A percentile compares a stretch with the other conserved stretches of the same genome.
These are phyloP conservation scores for Claviceps pusilla DNA, from an alignment of 2,329 filamentous ascomycete genomes.

Conservation along the genomic window DNA sequence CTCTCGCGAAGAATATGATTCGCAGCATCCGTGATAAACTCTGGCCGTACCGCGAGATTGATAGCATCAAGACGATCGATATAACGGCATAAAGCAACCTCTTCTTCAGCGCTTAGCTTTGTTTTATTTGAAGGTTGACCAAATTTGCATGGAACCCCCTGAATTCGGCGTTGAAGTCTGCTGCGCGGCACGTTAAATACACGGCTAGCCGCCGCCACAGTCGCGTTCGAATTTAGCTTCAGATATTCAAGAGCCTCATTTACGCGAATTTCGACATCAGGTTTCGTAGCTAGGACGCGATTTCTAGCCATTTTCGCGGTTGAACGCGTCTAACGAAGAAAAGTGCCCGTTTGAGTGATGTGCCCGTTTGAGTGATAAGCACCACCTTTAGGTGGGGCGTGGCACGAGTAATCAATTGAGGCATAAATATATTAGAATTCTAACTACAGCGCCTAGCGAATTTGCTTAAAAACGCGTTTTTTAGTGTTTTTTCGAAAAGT, in stretches of 20 bases:
- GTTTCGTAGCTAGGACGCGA: no score
- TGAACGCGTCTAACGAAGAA: no score
- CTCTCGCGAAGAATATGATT: not conserved
- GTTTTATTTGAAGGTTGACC: not conserved
- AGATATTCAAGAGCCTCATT: not conserved
- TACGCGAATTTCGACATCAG: not conserved
- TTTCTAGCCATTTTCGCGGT: no score
- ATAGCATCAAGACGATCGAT: not conserved
- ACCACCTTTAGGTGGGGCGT: no score
- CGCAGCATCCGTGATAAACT: not conserved
- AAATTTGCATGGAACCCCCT: not conserved
- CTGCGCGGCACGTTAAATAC: not conserved
- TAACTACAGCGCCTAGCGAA: no score
- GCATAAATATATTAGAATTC: no score
- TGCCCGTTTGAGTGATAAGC: no score
- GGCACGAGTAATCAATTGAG: no score
- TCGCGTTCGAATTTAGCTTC: not conserved
- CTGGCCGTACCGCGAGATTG: not conserved
- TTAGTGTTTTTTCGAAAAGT: no score
- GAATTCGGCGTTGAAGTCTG: not conserved
- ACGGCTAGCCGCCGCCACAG: not conserved
- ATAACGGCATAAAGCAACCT: not conserved
- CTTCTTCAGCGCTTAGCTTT: not conserved
- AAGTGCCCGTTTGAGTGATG: no score
- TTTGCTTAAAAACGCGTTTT: no score